phyloP scores from a whole-genome alignment of 2,329 filamentous ascomycete species.

The Teratosphaeria epicoccoides region DNA sequence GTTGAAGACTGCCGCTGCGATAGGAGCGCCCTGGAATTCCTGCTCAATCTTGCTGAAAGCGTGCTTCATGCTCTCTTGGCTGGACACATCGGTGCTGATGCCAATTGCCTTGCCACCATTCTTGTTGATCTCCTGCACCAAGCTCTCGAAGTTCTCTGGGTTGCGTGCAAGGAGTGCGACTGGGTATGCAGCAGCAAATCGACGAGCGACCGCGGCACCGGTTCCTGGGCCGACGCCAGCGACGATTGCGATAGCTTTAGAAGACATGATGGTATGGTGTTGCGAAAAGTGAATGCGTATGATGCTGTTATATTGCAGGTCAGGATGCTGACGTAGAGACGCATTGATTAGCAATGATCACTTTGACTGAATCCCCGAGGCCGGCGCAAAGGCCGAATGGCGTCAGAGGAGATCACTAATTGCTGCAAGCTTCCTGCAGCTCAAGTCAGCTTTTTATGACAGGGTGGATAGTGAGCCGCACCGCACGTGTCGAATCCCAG shows the following conservation, averaged over 20 bases:
- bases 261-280: constrained; percentile 22
- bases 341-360: background rate
- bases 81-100: constrained; percentile 55
- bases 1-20: constrained; percentile 58
- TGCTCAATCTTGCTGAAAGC: constrained; percentile 55
- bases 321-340: background rate
- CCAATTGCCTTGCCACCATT: constrained; percentile 60
- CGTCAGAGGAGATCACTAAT: constrained; percentile 1
- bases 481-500: background rate
- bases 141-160: constrained; percentile 52
- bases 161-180: constrained; percentile 65
- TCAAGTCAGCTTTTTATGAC: background rate
- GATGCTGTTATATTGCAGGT: background rate
- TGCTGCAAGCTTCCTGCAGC: background rate
- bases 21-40: constrained; percentile 41
- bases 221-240: constrained; percentile 62
- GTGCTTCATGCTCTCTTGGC: constrained; percentile 42
- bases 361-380: background rate
- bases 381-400: background rate
- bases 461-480: background rate
- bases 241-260: constrained; percentile 55
- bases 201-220: constrained; percentile 50
- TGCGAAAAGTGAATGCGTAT: background rate
- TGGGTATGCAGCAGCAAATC: constrained; percentile 54
- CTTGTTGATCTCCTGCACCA: constrained; percentile 58